Conservation (phyloP, 257 asterid species). For the Capsicum rhomboideum region DNA sequence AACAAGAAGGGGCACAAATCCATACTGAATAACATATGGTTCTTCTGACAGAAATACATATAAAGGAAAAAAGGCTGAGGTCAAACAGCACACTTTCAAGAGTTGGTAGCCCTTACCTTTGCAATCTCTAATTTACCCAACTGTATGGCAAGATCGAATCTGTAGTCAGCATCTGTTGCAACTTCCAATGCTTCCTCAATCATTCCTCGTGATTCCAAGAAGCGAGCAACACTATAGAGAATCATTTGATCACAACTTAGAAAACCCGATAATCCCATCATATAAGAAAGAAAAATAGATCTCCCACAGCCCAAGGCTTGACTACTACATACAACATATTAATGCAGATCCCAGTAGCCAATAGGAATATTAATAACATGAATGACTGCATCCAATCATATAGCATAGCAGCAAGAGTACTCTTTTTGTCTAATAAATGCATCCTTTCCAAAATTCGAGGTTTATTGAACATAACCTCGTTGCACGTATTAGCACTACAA, state of each 20-base stretch:
- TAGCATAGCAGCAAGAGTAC: not conserved
- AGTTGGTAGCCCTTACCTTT: constrained; percentile 38
- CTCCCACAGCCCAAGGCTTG: not conserved
- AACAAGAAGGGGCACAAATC: constrained; percentile 12
- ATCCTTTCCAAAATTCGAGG: not conserved
- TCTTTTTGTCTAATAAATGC: not conserved
- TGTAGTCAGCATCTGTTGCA: constrained; percentile 92
- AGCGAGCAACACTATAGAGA: constrained; percentile 67
- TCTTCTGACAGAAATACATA: not conserved
- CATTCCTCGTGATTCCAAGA: constrained; percentile 98
- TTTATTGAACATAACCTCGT: not conserved
- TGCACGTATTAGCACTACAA: not conserved
- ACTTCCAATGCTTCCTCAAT: constrained; percentile 84
- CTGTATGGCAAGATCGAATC: constrained; percentile 94
- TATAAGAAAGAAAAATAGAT: not conserved
- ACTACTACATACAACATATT: not conserved
- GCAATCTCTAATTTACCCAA: constrained; percentile 85
- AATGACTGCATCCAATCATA: not conserved
- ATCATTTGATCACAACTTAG: not conserved
- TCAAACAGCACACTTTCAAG: not conserved
- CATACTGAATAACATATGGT: not conserved
- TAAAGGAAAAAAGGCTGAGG: not conserved
- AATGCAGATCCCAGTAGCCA: not conserved
- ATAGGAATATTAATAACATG: not conserved
- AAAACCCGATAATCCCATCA: not conserved